A percentile compares a stretch with the other conserved stretches of the same genome.
phyloP scores from a whole-genome alignment of 2,329 filamentous ascomycete genomes.

The Fusarium marasasianum region DNA sequence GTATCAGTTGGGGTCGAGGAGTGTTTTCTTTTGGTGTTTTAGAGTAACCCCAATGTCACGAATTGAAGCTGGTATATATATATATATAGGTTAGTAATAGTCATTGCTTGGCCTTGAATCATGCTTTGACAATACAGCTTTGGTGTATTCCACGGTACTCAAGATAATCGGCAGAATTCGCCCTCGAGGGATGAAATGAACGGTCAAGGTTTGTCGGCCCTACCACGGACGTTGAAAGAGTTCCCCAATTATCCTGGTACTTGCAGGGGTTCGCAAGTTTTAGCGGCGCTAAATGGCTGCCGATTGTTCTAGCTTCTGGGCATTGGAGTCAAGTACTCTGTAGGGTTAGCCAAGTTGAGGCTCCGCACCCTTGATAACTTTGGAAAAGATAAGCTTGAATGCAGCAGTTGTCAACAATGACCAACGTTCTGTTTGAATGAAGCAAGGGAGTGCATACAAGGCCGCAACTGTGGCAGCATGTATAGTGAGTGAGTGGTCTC shows the following conservation, averaged over 20 bases:
- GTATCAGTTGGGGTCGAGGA: neutral
- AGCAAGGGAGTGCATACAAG: neutral
- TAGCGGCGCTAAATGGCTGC: conserved; percentile 24
- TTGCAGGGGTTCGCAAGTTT: conserved; percentile 20
- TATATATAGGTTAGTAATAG: neutral
- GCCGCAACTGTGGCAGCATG: neutral
- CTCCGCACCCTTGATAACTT: conserved; percentile 4
- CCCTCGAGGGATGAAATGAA: conserved; percentile 7
- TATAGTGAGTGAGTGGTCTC: neutral
- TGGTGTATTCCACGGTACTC: neutral
- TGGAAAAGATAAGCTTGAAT: conserved; percentile 10
- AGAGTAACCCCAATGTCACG: conserved; percentile 9
- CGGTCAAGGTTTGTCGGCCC: conserved; percentile 24
- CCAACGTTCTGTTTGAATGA: neutral
- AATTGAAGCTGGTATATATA: neutral
- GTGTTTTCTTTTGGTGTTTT: neutral
- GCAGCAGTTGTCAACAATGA: neutral
- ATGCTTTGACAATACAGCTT: neutral
- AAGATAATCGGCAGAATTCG: neutral
- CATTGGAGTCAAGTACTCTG: conserved; percentile 4
- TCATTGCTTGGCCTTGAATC: neutral
- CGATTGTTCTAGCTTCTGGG: conserved; percentile 25
- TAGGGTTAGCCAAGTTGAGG: conserved; percentile 13
- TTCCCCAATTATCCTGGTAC: conserved; percentile 21
- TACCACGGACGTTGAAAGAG: conserved; percentile 25